These are phyloP conservation scores for Auricularia cornea DNA, from an alignment of 768 basidiomycete genomes.

Conservation along the genomic window DNA sequence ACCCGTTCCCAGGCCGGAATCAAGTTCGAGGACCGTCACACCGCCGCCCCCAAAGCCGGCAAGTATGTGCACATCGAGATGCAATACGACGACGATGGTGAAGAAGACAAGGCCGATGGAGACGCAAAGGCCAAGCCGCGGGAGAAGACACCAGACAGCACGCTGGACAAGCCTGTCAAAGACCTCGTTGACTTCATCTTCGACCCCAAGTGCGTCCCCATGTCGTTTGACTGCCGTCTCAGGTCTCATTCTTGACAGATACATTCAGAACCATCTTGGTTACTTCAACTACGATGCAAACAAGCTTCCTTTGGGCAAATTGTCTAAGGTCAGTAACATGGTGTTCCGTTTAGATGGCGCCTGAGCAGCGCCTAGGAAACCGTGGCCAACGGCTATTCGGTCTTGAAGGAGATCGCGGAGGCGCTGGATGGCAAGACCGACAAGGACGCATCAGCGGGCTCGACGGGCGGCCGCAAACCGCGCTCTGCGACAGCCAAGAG, in stretches of 20 bases:
- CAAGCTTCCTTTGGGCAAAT: conserved; percentile 48
- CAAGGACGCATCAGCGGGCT: conserved; percentile 33
- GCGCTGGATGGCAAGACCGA: conserved; percentile 37
- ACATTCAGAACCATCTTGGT: conserved; percentile 41
- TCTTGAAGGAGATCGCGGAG: conserved; percentile 44
- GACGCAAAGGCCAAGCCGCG: conserved; percentile 19
- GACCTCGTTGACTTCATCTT: background rate
- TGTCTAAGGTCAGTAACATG: background rate
- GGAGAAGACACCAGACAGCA: conserved; percentile 36
- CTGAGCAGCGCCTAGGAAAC: conserved; percentile 33
- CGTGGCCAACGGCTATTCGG: conserved; percentile 49
- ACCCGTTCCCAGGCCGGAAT: background rate
- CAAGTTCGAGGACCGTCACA: background rate
- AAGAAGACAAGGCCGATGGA: conserved; percentile 17
- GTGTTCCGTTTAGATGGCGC: conserved; percentile 21
- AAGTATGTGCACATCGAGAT: conserved; percentile 22
- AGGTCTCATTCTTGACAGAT: background rate
- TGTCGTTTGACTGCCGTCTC: background rate
- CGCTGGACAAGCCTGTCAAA: conserved; percentile 18
- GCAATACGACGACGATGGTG: conserved; percentile 17
- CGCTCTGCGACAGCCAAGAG: background rate
- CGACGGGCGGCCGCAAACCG: conserved; percentile 31
- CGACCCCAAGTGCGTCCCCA: background rate
- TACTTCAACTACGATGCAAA: conserved; percentile 61
- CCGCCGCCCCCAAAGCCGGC: background rate